Conservation (phyloP, 1,284 basidiomycete genomes). For the Cutaneotrichosporon cutaneum region DNA sequence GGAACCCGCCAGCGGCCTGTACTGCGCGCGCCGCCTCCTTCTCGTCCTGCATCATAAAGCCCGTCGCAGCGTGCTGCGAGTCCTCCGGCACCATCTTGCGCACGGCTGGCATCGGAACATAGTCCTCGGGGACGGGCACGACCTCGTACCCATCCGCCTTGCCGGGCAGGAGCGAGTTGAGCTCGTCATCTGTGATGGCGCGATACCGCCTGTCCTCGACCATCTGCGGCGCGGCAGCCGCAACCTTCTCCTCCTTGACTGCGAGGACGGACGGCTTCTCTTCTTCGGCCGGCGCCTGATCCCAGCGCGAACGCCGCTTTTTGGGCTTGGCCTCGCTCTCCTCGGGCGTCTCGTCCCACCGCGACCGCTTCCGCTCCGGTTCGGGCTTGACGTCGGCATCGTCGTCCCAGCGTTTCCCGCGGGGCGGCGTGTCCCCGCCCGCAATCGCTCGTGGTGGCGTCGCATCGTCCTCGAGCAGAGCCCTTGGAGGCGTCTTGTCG, state of each 20-base stretch:
- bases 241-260: conserved; percentile 31
- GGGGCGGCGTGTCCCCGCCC: conserved; percentile 61
- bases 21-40: conserved; percentile 81
- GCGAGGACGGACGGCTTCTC: not conserved
- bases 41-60: conserved; percentile 95
- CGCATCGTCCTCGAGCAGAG: conserved; percentile 24
- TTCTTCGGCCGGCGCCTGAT: conserved; percentile 45
- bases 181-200: conserved; percentile 91
- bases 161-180: conserved; percentile 83
- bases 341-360: conserved; percentile 87
- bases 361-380: conserved; percentile 63
- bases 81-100: conserved; percentile 50
- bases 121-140: conserved; percentile 90
- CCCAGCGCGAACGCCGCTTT: conserved; percentile 67
- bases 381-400: conserved; percentile 42
- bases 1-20: conserved; percentile 77
- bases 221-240: conserved; percentile 55
- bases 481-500: conserved; percentile 41
- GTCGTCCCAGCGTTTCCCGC: conserved; percentile 81
- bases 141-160: conserved; percentile 76
- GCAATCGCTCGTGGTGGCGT: conserved; percentile 56
- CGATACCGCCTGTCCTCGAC: conserved; percentile 94
- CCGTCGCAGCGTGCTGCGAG: conserved; percentile 63
- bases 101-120: conserved; percentile 69
- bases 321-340: conserved; percentile 60